Evolutionary conservation across 768 basidiomycete genomes (phyloP).

Genomic region (Naganishia kalamii): DNA sequence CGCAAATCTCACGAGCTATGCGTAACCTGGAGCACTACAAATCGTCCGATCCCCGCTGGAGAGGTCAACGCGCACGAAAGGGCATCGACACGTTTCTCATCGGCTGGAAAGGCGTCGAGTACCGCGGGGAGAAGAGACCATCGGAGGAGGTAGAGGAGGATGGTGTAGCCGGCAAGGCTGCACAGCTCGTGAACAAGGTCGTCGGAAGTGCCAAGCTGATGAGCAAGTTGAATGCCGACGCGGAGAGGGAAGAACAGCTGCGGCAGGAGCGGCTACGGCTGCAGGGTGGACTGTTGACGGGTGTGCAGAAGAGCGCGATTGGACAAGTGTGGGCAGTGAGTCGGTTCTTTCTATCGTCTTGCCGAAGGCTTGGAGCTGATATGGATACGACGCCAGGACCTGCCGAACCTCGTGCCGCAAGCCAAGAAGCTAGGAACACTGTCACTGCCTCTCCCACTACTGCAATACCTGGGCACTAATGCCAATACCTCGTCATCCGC

Average conservation of each 20-base stretch:
- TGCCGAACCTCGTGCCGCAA: conserved; percentile 19
- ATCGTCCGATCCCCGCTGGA: conserved; percentile 13
- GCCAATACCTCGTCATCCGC: background rate
- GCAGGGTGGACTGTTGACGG: conserved; percentile 21
- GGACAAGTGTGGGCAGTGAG: conserved; percentile 27
- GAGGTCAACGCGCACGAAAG: background rate
- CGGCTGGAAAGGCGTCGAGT: conserved; percentile 43
- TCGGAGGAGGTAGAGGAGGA: background rate
- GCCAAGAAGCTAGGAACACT: conserved; percentile 34
- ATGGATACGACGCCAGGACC: conserved; percentile 12
- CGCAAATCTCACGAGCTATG: conserved; percentile 15
- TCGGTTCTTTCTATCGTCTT: no score
- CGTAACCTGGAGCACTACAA: conserved; percentile 17
- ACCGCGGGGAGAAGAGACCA: conserved; percentile 30
- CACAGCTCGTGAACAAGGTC: conserved; percentile 32
- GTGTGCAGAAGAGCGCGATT: conserved; percentile 27
- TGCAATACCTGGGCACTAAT: conserved; percentile 9
- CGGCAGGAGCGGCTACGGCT: conserved; percentile 7
- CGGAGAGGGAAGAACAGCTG: conserved; percentile 10
- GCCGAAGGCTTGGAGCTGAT: no score
- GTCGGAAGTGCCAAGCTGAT: conserved; percentile 34
- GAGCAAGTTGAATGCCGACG: conserved; percentile 18
- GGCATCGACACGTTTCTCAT: conserved; percentile 38
- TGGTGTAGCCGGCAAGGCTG: background rate
- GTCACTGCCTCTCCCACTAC: conserved; percentile 32